Conservation (phyloP, 176 grass and related monocot species). For the Poa annua region DNA sequence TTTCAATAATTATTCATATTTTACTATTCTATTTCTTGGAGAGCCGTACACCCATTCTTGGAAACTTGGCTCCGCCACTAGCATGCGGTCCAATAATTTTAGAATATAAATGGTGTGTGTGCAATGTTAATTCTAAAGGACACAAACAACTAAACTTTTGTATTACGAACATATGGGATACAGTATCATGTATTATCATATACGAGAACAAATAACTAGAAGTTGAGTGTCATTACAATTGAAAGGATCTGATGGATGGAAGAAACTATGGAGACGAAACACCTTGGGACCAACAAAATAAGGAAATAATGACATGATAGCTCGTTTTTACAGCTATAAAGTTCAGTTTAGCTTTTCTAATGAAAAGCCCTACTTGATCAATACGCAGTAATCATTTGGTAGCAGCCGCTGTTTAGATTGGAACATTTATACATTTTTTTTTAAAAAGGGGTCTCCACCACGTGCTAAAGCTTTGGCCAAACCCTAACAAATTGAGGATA, state of each 20-base stretch:
- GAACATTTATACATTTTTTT: not conserved
- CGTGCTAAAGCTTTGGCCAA: not conserved
- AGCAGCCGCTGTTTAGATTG: not conserved
- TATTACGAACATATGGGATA: not conserved
- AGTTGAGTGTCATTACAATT: not conserved
- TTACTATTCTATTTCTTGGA: no score
- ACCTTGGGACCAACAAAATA: constrained; percentile 1
- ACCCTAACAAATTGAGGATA: not conserved
- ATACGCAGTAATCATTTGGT: not conserved
- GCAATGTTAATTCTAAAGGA: not conserved
- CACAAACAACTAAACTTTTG: not conserved
- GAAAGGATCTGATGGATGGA: not conserved
- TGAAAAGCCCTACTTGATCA: not conserved
- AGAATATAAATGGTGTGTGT: not conserved
- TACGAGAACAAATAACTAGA: not conserved
- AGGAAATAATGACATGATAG: not conserved
- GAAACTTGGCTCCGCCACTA: not conserved
- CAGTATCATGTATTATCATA: not conserved
- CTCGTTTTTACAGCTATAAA: not conserved
- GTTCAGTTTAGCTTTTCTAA: not conserved
- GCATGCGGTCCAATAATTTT: not conserved
- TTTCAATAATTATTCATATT: no score
- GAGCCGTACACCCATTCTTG: no score
- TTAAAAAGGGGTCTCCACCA: not conserved
- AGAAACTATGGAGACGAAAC: not conserved